These are phyloP conservation scores for Dryas octopetala DNA, from an alignment of 306 rosid genomes.

Conservation along the genomic window DNA sequence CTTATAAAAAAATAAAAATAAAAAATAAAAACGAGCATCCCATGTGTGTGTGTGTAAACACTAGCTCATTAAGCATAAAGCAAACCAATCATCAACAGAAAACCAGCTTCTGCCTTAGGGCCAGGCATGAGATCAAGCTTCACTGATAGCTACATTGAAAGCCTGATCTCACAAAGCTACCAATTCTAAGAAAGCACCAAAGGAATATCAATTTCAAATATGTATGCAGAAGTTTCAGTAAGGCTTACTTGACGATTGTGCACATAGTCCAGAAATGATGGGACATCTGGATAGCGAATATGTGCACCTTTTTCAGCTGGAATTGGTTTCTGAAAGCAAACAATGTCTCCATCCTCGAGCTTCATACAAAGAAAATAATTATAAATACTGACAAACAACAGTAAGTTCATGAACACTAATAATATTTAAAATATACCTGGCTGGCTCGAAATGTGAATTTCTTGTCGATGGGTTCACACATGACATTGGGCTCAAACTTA, in stretches of 20 bases:
- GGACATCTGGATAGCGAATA: conserved; percentile 80
- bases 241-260: conserved; percentile 83
- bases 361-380: conserved; percentile 34
- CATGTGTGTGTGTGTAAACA: background rate
- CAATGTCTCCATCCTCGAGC: conserved; percentile 96
- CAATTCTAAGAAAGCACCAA: background rate
- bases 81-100: background rate
- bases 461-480: conserved; percentile 97
- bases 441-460: conserved; percentile 73
- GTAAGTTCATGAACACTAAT: conserved; percentile 6
- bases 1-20: too few species aligned
- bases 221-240: background rate
- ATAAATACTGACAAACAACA: background rate
- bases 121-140: conserved; percentile 6
- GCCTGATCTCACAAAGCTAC: background rate
- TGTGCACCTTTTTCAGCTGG: conserved; percentile 48
- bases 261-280: conserved; percentile 90
- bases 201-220: background rate
- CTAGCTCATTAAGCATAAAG: background rate
- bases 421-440: conserved; percentile 55
- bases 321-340: conserved; percentile 81
- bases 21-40: too few species aligned
- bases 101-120: background rate
- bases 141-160: background rate
- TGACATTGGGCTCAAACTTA: conserved; percentile 90